Evolutionary conservation across 345 rosid genomes (phyloP).

Genomic region (Acer yangbiense): DNA sequence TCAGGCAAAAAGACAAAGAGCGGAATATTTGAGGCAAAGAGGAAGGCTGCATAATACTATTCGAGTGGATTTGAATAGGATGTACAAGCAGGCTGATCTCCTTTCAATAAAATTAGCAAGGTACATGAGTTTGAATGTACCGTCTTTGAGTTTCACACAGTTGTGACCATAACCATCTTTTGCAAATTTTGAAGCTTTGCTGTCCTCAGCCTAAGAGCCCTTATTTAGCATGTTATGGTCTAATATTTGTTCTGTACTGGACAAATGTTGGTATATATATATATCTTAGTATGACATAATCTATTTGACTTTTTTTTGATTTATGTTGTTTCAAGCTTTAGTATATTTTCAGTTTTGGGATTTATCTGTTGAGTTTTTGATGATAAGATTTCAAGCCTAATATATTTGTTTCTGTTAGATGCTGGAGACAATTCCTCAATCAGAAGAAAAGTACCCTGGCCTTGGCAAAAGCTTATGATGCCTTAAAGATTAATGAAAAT

Average conservation of each 20-base stretch:
- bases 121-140: conserved; percentile 32
- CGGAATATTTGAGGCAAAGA: conserved; percentile 89
- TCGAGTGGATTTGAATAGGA: conserved; percentile 46
- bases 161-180: background rate
- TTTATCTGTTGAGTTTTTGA: background rate
- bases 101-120: conserved; percentile 81
- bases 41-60: conserved; percentile 58
- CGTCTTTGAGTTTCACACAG: background rate
- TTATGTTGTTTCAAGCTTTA: background rate
- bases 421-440: conserved; percentile 80
- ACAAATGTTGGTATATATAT: background rate
- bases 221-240: background rate
- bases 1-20: conserved; percentile 86
- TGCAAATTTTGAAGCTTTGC: background rate
- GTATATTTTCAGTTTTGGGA: background rate
- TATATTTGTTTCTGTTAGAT: conserved; percentile 43
- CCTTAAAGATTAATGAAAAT: conserved; percentile 61
- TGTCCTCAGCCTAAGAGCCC: background rate
- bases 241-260: background rate
- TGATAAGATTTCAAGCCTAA: conserved; percentile 16
- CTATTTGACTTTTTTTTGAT: background rate
- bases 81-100: conserved; percentile 73
- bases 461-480: conserved; percentile 67
- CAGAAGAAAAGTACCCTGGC: conserved; percentile 69
- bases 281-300: background rate